These are phyloP conservation scores for Orbilia brochopaga DNA, from an alignment of 2,329 filamentous ascomycete species.

Conservation along the genomic window DNA sequence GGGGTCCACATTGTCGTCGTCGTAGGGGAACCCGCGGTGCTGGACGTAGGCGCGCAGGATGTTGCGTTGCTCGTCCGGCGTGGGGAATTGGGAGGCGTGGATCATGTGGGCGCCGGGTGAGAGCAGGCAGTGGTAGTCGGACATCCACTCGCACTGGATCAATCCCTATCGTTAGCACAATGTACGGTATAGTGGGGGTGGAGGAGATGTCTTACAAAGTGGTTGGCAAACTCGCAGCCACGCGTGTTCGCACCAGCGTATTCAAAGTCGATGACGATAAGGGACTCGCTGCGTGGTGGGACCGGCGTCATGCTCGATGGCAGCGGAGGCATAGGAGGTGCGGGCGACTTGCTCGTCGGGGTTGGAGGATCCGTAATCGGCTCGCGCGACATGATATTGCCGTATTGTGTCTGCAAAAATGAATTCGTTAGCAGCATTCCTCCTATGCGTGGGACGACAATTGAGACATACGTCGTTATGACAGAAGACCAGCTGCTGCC, in stretches of 20 bases:
- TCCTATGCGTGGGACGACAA: conserved; percentile 34
- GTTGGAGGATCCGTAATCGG: conserved; percentile 42
- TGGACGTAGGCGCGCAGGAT: conserved; percentile 87
- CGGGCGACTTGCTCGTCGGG: conserved; percentile 37
- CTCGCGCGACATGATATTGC: conserved; percentile 82
- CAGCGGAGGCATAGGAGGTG: conserved; percentile 63
- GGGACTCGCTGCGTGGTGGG: conserved; percentile 56
- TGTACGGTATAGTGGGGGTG: neutral
- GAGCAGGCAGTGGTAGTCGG: conserved; percentile 85
- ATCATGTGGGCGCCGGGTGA: conserved; percentile 72
- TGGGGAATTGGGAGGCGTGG: conserved; percentile 70
- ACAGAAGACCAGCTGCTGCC: conserved; percentile 83
- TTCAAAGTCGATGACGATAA: conserved; percentile 95
- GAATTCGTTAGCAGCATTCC: conserved; percentile 52
- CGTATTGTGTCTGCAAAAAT: conserved; percentile 88
- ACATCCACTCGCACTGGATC: conserved; percentile 92
- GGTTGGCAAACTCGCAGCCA: conserved; percentile 93
- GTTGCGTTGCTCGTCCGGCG: conserved; percentile 76
- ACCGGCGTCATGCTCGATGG: conserved; percentile 59
- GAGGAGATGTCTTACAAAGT: conserved; percentile 69
- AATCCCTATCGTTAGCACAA: too few species aligned
- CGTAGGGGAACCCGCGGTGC: conserved; percentile 65
- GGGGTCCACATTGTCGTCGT: conserved; percentile 62
- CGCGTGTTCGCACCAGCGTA: conserved; percentile 88
- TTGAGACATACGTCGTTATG: conserved; percentile 83